phyloP scores from a whole-genome alignment of 2,329 filamentous ascomycete species.

The Paecilomyces niveus region DNA sequence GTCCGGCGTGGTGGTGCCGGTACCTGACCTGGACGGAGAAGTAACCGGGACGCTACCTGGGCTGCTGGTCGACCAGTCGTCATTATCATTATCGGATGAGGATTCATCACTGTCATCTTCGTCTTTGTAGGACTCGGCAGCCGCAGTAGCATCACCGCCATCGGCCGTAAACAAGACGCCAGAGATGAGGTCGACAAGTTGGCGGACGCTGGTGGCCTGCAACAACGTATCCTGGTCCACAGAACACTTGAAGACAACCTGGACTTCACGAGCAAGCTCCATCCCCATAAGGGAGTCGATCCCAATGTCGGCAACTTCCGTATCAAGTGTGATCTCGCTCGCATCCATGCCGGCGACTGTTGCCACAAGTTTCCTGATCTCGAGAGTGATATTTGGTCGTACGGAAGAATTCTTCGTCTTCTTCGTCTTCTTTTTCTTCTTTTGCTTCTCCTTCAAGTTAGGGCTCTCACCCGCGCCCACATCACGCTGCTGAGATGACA shows the following conservation, averaged over 20 bases:
- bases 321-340: slow-evolving; percentile 28
- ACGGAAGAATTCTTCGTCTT: background rate
- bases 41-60: no score
- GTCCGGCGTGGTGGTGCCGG: no score
- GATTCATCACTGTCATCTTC: no score
- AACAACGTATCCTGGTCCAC: slow-evolving; percentile 20
- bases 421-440: no score
- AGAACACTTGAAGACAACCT: slow-evolving; percentile 25
- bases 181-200: slow-evolving; percentile 3
- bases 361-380: slow-evolving; percentile 3
- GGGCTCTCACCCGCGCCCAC: no score
- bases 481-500: no score
- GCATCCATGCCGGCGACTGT: slow-evolving; percentile 28
- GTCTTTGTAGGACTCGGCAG: no score
- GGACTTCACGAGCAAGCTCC: slow-evolving; percentile 37
- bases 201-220: slow-evolving; percentile 17
- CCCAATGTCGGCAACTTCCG: slow-evolving; percentile 28
- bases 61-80: no score
- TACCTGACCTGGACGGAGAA: no score
- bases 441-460: no score
- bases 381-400: slow-evolving; percentile 3
- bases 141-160: no score
- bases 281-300: slow-evolving; percentile 46
- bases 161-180: background rate
- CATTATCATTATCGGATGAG: no score